These are phyloP conservation scores for Catharanthus roseus DNA, from an alignment of 257 asterid genomes.

Conservation along the genomic window DNA sequence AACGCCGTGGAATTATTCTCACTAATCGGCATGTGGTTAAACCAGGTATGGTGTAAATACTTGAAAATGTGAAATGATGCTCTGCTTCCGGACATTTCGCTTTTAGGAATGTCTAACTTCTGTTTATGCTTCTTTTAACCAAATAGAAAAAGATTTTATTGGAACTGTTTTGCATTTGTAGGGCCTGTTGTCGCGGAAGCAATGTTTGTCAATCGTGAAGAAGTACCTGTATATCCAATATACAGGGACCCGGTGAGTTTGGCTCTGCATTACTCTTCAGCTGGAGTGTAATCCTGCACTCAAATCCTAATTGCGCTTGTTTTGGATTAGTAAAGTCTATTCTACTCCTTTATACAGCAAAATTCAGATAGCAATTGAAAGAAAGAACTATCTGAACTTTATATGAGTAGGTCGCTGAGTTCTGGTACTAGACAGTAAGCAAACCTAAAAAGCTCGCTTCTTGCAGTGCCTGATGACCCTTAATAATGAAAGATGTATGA, in stretches of 20 bases:
- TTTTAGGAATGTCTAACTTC: slow-evolving; percentile 1
- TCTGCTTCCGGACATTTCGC: neutral
- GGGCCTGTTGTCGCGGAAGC: slow-evolving; percentile 99
- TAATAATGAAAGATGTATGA: neutral
- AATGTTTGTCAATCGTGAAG: slow-evolving; percentile 92
- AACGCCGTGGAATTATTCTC: slow-evolving; percentile 85
- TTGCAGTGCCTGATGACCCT: neutral
- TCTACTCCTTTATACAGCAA: neutral
- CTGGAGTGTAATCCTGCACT: neutral
- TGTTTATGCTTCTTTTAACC: neutral
- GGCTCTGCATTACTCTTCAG: neutral
- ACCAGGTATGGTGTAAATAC: slow-evolving; percentile 47
- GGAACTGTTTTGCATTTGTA: slow-evolving; percentile 13
- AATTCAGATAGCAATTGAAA: neutral
- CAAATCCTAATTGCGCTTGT: neutral
- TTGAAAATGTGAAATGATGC: neutral
- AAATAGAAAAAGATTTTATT: neutral
- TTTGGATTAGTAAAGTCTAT: neutral
- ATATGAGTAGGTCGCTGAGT: neutral
- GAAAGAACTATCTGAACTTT: neutral
- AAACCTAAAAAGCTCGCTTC: neutral
- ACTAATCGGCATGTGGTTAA: slow-evolving; percentile 95
- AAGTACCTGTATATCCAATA: slow-evolving; percentile 78
- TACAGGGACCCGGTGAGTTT: slow-evolving; percentile 93
- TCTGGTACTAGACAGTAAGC: neutral